Conservation (phyloP, 2,329 filamentous ascomycete genomes). For the Fusarium sp. region DNA sequence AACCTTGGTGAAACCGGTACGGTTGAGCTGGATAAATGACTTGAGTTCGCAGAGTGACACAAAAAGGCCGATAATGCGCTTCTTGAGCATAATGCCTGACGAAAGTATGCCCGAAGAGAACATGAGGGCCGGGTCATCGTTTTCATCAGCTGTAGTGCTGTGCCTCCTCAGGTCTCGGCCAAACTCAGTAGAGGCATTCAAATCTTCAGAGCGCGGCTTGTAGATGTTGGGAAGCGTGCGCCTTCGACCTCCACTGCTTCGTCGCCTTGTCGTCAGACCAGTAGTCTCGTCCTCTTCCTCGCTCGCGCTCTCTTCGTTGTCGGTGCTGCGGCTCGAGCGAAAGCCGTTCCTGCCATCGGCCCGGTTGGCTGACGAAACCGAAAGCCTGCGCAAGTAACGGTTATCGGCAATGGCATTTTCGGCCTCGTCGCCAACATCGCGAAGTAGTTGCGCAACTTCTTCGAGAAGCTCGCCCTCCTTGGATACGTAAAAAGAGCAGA, state of each 20-base stretch:
- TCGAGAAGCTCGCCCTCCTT: slow-evolving; percentile 90
- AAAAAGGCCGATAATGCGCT: slow-evolving; percentile 86
- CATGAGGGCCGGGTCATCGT: slow-evolving; percentile 77
- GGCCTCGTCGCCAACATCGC: slow-evolving; percentile 76
- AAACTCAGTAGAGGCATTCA: slow-evolving; percentile 72
- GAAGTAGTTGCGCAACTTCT: slow-evolving; percentile 81
- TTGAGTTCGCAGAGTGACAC: slow-evolving; percentile 95
- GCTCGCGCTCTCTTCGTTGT: slow-evolving; percentile 74
- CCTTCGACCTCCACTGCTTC: slow-evolving; percentile 54
- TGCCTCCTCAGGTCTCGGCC: slow-evolving; percentile 63
- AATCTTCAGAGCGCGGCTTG: slow-evolving; percentile 58
- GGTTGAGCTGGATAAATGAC: slow-evolving; percentile 95
- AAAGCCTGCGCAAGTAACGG: slow-evolving; percentile 50
- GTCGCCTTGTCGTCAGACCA: slow-evolving; percentile 61
- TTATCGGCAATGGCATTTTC: slow-evolving; percentile 62
- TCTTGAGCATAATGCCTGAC: slow-evolving; percentile 88
- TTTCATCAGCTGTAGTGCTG: slow-evolving; percentile 80
- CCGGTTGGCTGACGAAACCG: slow-evolving; percentile 39
- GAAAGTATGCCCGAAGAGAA: slow-evolving; percentile 71
- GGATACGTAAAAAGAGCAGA: slow-evolving; percentile 86
- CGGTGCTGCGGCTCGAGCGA: slow-evolving; percentile 54
- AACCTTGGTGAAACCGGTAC: slow-evolving; percentile 95
- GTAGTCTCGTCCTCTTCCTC: slow-evolving; percentile 72
- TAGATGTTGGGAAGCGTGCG: slow-evolving; percentile 53
- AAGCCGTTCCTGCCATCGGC: slow-evolving; percentile 28